A percentile compares a stretch with the other conserved stretches of the same genome.
Evolutionary conservation across 163 green algal species (phyloP).

Genomic region (Botryococcus braunii): DNA sequence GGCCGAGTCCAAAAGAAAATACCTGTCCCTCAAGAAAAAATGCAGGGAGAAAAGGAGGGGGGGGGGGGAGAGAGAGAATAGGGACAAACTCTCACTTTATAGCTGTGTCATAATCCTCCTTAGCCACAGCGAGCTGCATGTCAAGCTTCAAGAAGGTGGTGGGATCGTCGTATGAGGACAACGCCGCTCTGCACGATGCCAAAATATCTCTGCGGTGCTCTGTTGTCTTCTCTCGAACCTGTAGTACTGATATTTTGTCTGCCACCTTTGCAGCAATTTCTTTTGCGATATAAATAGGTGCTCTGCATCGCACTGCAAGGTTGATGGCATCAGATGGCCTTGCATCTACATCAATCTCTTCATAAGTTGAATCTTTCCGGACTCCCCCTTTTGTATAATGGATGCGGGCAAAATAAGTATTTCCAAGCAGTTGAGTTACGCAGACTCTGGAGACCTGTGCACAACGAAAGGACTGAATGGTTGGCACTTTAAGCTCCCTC

Average conservation of each 20-base stretch:
- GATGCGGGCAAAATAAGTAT: conserved; percentile 61
- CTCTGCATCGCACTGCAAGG: conserved; percentile 48
- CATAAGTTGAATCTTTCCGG: neutral
- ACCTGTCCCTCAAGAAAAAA: too few relatives aligned
- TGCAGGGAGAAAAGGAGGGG: too few relatives aligned
- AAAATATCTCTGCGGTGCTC: conserved; percentile 27
- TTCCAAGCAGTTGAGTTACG: conserved; percentile 43
- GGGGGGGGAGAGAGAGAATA: too few relatives aligned
- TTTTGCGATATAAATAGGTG: conserved; percentile 16
- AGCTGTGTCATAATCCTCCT: conserved; percentile 57
- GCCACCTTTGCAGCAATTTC: conserved; percentile 12
- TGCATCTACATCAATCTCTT: conserved; percentile 50
- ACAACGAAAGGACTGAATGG: neutral
- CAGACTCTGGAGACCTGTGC: conserved; percentile 40
- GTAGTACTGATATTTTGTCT: conserved; percentile 11
- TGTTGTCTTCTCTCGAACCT: conserved; percentile 4
- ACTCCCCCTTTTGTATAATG: conserved; percentile 21
- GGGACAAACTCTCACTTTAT: conserved; percentile 21
- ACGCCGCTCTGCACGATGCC: conserved; percentile 36
- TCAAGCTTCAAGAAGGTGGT: conserved; percentile 56
- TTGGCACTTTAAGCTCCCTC: conserved; percentile 3
- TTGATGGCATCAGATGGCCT: conserved; percentile 62
- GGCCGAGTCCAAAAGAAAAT: too few relatives aligned
- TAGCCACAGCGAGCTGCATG: conserved; percentile 49
- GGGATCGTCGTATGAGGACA: conserved; percentile 45